These are phyloP conservation scores for Boletus sensibilis DNA, from an alignment of 768 basidiomycete species.

Conservation along the genomic window DNA sequence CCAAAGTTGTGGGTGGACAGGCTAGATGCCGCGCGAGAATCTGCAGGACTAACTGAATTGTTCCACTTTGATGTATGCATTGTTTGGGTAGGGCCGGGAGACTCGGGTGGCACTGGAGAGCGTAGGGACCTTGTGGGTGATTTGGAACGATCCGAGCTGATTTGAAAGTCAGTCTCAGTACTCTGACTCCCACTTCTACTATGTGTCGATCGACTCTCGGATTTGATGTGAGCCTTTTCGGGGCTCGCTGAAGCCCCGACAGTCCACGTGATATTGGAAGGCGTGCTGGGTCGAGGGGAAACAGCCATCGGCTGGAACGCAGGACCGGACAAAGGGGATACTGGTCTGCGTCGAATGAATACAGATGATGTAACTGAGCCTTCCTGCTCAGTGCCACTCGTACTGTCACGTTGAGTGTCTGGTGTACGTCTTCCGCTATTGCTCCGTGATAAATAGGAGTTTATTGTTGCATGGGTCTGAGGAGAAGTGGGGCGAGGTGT, in stretches of 20 bases:
- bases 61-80: slow-evolving; percentile 22
- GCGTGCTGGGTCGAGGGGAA: slow-evolving; percentile 54
- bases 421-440: slow-evolving; percentile 68
- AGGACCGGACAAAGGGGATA: slow-evolving; percentile 66
- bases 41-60: slow-evolving; percentile 34
- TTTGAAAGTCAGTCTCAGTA: slow-evolving; percentile 33
- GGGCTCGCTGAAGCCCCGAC: slow-evolving; percentile 33
- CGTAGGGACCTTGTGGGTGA: slow-evolving; percentile 48
- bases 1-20: slow-evolving; percentile 51
- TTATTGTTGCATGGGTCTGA: slow-evolving; percentile 36
- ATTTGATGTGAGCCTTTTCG: slow-evolving; percentile 33
- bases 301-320: slow-evolving; percentile 60
- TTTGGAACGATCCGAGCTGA: slow-evolving; percentile 37
- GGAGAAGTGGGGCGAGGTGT: slow-evolving; percentile 52
- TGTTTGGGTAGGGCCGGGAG: slow-evolving; percentile 45
- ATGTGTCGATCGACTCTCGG: slow-evolving; percentile 38
- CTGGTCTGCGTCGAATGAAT: slow-evolving; percentile 59
- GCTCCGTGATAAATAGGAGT: slow-evolving; percentile 53
- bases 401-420: slow-evolving; percentile 44
- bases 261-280: slow-evolving; percentile 78
- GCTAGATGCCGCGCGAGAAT: slow-evolving; percentile 45
- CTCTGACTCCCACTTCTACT: slow-evolving; percentile 61
- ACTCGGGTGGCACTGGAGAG: slow-evolving; percentile 60
- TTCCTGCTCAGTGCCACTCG: slow-evolving; percentile 40
- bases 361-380: slow-evolving; percentile 50